phyloP scores from a whole-genome alignment of 2,329 filamentous ascomycete species.

The Acephala macrosclerotiorum region DNA sequence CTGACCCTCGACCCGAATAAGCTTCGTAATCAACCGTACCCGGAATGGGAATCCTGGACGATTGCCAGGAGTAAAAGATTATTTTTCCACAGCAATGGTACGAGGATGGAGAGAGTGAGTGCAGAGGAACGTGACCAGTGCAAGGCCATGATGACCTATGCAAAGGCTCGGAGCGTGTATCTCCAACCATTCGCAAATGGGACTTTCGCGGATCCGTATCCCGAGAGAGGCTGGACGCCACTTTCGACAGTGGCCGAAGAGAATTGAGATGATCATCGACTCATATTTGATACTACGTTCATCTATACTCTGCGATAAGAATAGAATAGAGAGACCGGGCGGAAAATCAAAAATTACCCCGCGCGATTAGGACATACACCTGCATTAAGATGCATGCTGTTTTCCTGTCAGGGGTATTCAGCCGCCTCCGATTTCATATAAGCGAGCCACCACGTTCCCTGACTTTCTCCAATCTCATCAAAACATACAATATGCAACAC shows the following conservation, averaged over 20 bases:
- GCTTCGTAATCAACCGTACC: constrained; percentile 6
- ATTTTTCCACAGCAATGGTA: constrained; percentile 23
- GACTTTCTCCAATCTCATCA: neutral
- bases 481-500: neutral
- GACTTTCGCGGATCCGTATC: constrained; percentile 22
- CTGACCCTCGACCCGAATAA: constrained; percentile 69
- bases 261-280: neutral
- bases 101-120: constrained; percentile 24
- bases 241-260: neutral
- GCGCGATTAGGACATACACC: constrained; percentile 4
- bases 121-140: constrained; percentile 19
- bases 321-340: neutral
- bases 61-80: constrained; percentile 13
- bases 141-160: constrained; percentile 20
- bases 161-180: constrained; percentile 21
- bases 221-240: neutral
- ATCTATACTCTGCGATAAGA: neutral
- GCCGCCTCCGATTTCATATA: neutral
- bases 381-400: neutral
- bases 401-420: constrained; percentile 7
- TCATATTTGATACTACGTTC: neutral
- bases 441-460: neutral
- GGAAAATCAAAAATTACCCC: neutral
- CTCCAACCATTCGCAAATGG: constrained; percentile 26
- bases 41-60: constrained; percentile 21